Evolutionary conservation across 495 filamentous ascomycete species (phyloP).

Genomic region (Recurvomyces mirabilis): DNA sequence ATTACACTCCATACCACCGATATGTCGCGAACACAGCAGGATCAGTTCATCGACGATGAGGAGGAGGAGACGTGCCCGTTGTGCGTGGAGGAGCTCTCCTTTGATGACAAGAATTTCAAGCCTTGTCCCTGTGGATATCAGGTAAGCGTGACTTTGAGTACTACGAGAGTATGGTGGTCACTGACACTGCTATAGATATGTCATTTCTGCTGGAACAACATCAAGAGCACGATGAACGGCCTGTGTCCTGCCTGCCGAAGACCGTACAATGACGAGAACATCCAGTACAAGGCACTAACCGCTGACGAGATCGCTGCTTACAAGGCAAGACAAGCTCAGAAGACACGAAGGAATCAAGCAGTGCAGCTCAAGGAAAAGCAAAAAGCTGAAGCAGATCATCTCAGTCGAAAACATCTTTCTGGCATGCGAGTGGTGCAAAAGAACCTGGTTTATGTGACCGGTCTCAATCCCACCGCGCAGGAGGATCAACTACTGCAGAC

Average conservation of each 20-base stretch:
- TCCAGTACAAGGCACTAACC: constrained; percentile 88
- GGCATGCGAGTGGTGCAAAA: constrained; percentile 94
- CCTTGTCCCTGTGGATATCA: constrained; percentile 98
- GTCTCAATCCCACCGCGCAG: constrained; percentile 75
- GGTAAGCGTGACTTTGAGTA: too few relatives aligned
- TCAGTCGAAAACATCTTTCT: constrained; percentile 87
- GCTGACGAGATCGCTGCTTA: constrained; percentile 68
- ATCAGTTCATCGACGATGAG: constrained; percentile 94
- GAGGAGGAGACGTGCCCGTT: constrained; percentile 73
- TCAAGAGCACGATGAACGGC: constrained; percentile 89
- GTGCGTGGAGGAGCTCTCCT: constrained; percentile 97
- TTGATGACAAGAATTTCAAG: constrained; percentile 91
- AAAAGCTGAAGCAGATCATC: constrained; percentile 87
- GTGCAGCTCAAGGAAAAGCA: constrained; percentile 89
- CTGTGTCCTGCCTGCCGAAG: constrained; percentile 92
- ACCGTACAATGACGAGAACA: constrained; percentile 89
- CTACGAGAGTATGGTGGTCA: too few relatives aligned
- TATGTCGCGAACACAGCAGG: constrained; percentile 68
- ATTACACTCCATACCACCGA: too few relatives aligned
- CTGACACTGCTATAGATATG: constrained; percentile 55
- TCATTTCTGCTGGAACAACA: constrained; percentile 99
- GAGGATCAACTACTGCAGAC: constrained; percentile 86
- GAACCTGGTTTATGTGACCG: constrained; percentile 96
- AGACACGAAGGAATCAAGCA: constrained; percentile 82
- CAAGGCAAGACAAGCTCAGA: constrained; percentile 77